These are phyloP conservation scores for Pistacia atlantica DNA, from an alignment of 345 rosid genomes.

Conservation along the genomic window DNA sequence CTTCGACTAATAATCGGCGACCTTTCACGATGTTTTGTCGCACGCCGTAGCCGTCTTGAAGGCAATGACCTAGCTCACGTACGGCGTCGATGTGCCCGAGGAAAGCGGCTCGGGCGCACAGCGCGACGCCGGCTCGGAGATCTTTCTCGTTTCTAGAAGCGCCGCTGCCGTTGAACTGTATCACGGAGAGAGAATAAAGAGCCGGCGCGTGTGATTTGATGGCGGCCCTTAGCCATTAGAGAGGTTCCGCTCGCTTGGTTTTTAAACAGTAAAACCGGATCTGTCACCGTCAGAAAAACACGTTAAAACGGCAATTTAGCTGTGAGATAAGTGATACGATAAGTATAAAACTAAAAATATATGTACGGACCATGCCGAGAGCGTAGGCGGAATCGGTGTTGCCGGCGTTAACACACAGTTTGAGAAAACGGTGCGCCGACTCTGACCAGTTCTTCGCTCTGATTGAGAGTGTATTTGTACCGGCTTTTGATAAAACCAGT, in stretches of 20 bases:
- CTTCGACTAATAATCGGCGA: constrained; percentile 56
- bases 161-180: constrained; percentile 81
- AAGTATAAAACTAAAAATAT: neutral
- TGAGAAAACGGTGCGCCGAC: constrained; percentile 54
- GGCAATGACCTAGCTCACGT: constrained; percentile 70
- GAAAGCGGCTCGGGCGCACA: constrained; percentile 64
- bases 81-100: constrained; percentile 64
- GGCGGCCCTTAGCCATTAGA: constrained; percentile 72
- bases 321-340: no score
- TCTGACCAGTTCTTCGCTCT: constrained; percentile 59
- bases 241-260: constrained; percentile 53
- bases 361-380: constrained; percentile 65
- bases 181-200: constrained; percentile 57
- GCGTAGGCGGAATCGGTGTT: constrained; percentile 54
- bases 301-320: neutral
- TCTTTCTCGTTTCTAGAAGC: constrained; percentile 53
- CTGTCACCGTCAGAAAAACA: constrained; percentile 29
- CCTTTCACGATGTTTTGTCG: constrained; percentile 46
- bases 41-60: constrained; percentile 76
- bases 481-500: constrained; percentile 49
- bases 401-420: constrained; percentile 55
- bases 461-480: constrained; percentile 41
- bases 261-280: constrained; percentile 73
- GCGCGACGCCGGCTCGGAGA: constrained; percentile 59
- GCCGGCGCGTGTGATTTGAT: constrained; percentile 60